Percentiles rank a stretch among this genome's conserved stretches.
phyloP scores from a whole-genome alignment of 805 yeast genomes.

The Zygoascus tannicola region DNA sequence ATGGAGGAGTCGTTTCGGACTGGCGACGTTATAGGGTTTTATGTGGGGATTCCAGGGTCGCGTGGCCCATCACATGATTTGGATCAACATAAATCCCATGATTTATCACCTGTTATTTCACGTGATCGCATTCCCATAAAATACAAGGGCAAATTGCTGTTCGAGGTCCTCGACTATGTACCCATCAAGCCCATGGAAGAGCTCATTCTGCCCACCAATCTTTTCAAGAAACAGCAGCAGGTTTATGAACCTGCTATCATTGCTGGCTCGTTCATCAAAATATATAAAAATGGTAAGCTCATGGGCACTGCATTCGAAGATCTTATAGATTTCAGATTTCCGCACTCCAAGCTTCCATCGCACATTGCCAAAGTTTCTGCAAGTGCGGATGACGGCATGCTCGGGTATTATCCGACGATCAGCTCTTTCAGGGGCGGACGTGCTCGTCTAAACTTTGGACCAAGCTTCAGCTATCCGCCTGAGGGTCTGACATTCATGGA shows the following conservation, averaged over 20 bases:
- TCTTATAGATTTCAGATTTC: conserved; percentile 70
- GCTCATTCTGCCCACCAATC: conserved; percentile 35
- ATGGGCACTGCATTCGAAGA: conserved; percentile 59
- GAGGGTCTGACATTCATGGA: conserved; percentile 12
- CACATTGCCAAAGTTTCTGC: conserved; percentile 13
- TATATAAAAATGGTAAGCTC: conserved; percentile 69
- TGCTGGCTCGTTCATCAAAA: conserved; percentile 45
- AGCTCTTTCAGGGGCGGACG: conserved; percentile 74
- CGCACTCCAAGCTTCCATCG: conserved; percentile 42
- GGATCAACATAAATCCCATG: neutral
- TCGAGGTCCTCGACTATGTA: conserved; percentile 77
- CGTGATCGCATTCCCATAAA: conserved; percentile 85
- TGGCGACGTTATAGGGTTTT: conserved; percentile 79
- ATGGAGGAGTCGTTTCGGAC: conserved; percentile 47
- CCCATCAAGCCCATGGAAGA: conserved; percentile 64
- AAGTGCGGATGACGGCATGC: conserved; percentile 60
- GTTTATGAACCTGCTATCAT: conserved; percentile 22
- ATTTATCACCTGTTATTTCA: conserved; percentile 35
- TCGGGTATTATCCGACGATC: conserved; percentile 88
- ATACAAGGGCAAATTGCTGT: conserved; percentile 66
- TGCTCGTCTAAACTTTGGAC: conserved; percentile 62
- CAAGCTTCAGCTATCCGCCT: conserved; percentile 45
- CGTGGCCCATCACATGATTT: conserved; percentile 9
- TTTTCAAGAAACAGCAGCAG: conserved; percentile 17
- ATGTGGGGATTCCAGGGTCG: conserved; percentile 54